phyloP scores from a whole-genome alignment of 2,329 filamentous ascomycete genomes.

The Xylariales sp. region DNA sequence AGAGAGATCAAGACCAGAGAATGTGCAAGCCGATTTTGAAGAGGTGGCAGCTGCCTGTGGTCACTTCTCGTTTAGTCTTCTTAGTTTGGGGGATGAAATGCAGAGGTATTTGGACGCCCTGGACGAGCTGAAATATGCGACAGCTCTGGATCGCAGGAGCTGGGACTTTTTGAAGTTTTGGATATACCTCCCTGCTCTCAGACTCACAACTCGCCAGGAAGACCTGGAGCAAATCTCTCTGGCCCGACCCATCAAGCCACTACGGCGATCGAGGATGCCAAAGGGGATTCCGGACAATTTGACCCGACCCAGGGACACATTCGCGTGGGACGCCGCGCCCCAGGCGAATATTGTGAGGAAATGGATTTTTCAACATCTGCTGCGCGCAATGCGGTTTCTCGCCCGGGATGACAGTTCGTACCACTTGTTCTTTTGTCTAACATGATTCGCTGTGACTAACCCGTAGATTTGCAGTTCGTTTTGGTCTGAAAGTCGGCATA shows the following conservation, averaged over 20 bases:
- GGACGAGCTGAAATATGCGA: slow-evolving; percentile 75
- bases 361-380: slow-evolving; percentile 40
- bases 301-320: slow-evolving; percentile 46
- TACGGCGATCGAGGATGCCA: slow-evolving; percentile 51
- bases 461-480: slow-evolving; percentile 43
- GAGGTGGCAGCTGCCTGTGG: slow-evolving; percentile 97
- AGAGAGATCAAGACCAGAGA: slow-evolving; percentile 62
- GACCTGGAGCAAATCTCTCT: slow-evolving; percentile 41
- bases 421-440: no score
- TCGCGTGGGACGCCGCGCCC: slow-evolving; percentile 52
- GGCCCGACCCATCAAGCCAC: slow-evolving; percentile 35
- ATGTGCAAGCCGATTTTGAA: slow-evolving; percentile 87
- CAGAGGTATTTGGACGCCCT: slow-evolving; percentile 76
- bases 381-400: slow-evolving; percentile 42
- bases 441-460: slow-evolving; percentile 20
- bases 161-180: slow-evolving; percentile 91
- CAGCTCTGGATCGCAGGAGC: slow-evolving; percentile 55
- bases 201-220: slow-evolving; percentile 23
- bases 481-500: slow-evolving; percentile 88
- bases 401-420: slow-evolving; percentile 48
- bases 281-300: slow-evolving; percentile 52
- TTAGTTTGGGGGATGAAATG: slow-evolving; percentile 89
- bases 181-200: slow-evolving; percentile 35
- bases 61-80: slow-evolving; percentile 88
- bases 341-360: slow-evolving; percentile 32